A percentile compares a stretch with the other conserved stretches of the same genome.
phyloP scores from a whole-genome alignment of 768 basidiomycete species.

The Hericium alpestre region DNA sequence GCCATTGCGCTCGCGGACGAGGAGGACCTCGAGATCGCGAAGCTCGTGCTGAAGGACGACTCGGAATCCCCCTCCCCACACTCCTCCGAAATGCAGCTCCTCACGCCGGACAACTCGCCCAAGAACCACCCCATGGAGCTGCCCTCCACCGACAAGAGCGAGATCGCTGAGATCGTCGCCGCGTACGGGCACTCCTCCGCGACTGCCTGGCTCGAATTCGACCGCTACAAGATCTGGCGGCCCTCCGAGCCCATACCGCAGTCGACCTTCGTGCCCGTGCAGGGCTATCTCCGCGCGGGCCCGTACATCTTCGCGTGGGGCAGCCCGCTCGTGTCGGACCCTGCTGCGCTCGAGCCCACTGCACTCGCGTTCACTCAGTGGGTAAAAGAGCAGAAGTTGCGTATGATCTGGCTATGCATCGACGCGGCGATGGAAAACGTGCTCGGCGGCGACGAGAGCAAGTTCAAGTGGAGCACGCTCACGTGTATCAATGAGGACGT shows the following conservation, averaged over 20 bases:
- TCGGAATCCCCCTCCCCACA: no score
- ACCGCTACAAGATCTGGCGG: constrained; percentile 37
- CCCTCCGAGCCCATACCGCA: constrained; percentile 51
- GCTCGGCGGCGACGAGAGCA: constrained; percentile 25
- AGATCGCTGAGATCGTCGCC: constrained; percentile 35
- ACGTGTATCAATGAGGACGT: constrained; percentile 55
- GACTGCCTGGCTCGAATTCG: constrained; percentile 59
- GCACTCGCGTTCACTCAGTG: constrained; percentile 31
- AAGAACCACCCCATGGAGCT: no score
- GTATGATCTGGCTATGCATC: constrained; percentile 52
- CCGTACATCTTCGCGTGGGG: constrained; percentile 23
- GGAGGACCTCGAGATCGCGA: no score
- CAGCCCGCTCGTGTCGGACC: constrained; percentile 11
- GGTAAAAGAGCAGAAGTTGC: constrained; percentile 33
- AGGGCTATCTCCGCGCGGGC: constrained; percentile 49
- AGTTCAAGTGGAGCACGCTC: constrained; percentile 48
- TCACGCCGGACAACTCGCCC: no score
- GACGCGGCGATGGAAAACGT: constrained; percentile 40
- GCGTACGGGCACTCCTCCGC: constrained; percentile 57
- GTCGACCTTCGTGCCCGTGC: constrained; percentile 45
- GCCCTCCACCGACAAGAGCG: neutral
- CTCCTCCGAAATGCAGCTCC: no score
- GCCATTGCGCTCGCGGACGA: no score
- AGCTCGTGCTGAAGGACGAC: no score
- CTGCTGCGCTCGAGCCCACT: constrained; percentile 30